Evolutionary conservation across 257 asterid species (phyloP), one percentile per base, ranked within the genome.

Genomic region (Solanum rostratum): DNA sequence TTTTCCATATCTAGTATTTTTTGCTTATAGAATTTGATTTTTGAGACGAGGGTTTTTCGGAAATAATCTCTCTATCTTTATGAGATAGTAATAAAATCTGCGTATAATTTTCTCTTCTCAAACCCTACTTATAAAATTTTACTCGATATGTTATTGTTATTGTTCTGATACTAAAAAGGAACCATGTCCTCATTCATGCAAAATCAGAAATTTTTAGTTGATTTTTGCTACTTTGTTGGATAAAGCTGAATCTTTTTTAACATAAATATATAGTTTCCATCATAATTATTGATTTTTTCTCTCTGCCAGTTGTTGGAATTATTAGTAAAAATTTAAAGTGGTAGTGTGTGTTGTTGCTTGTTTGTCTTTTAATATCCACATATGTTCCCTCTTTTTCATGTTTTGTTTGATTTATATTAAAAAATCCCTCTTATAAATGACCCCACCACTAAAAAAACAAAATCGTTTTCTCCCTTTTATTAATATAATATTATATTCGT

Each of bases 101-200:
- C 2, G 2, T 30, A 30, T 1, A 30, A 1, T 30, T 0, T 4
- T 4, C 1, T 1, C 0, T 4, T 0, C 4, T 0, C 5, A 33
- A 5, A 3, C 4, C 0, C 0, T 0, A 33, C 39, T 33, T 4
- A 4, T 33, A 4, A 33, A 4, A 33, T 33, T 33, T 30, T n/a
- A n/a, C n/a, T n/a, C n/a, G n/a, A n/a, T n/a, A n/a, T n/a, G n/a
- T n/a, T n/a, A n/a, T n/a, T n/a, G n/a, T n/a, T n/a, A n/a, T n/a
- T n/a, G n/a, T n/a, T n/a, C 50, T 45, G 50, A 45, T 45, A 45
- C 50, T 45, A 7, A 8, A 45, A 33, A 33, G 4, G 39, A 33
- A n/a, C n/a, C n/a, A n/a, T n/a, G n/a, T n/a, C n/a, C n/a, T n/a
- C n/a, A n/a, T n/a, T n/a, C n/a, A n/a, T n/a, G n/a, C n/a, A n/a